Base-by-base conservation (phyloP, 768 basidiomycete genomes). In the Boletus reticulatus region DNA sequence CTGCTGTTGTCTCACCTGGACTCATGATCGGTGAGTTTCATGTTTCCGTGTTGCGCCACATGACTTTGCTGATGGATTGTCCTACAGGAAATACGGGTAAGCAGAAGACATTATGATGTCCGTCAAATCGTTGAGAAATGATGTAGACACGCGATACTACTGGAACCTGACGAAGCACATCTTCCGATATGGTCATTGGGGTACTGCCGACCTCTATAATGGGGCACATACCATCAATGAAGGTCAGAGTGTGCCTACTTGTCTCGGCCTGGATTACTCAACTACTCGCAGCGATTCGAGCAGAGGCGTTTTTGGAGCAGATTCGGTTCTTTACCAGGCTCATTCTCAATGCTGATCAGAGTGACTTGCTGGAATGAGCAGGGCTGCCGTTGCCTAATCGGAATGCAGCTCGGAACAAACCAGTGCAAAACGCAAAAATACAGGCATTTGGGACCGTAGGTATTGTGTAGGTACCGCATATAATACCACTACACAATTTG, bases 101-200 rank as follows among this genome's bases (percentile, higher is more conserved):
- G 63, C 43, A 20, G 24, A 55, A 52, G 27, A 58, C 41, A 60
- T 55, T 34, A 48, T 50, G 27, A 34, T 65, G 65, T 29, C 27
- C 27, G 27, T 29, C 9, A 29, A 29, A 29, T 29, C 9, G 8
- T 29, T 29, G 58, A 68, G 38, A 58, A 24, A 52, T 53, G 46
- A 50, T 41, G 2, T 58, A 77, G 78, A 81, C 61, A 81, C 80
- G 14, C 60, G 68, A 41, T 68, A 70, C 48, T 79, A 80, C 48
- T 79, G 78, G 79, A 68, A 70, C 51, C 70, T 81, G 24, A 78
- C 79, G 22, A 60, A 58, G 32, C 73, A 79, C 57, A 80, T 80
- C 53, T 78, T 78, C 67, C 78, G 79, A 41, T 81, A 78, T 61
- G 67, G 68, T 17, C 76, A 76, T 60, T 53, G 55, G 19, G 62